These are phyloP conservation scores for Albophoma yamanashiensis DNA, from an alignment of 2,329 filamentous ascomycete genomes.

Conservation along the genomic window DNA sequence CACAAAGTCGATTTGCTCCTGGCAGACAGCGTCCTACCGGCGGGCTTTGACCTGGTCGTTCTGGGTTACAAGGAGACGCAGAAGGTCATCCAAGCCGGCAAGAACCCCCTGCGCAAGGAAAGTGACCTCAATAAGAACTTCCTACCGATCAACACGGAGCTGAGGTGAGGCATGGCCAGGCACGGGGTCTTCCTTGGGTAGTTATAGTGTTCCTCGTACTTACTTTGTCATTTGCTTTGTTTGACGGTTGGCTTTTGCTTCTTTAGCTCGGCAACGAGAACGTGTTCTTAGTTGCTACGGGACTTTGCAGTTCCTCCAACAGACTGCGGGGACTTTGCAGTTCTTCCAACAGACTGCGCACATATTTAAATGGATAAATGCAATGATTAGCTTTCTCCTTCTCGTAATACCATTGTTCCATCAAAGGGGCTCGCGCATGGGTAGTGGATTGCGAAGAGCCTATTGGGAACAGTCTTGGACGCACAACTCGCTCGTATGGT, in stretches of 20 bases:
- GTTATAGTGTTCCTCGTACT: too few species aligned
- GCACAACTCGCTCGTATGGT: too few species aligned
- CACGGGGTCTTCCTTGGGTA: too few species aligned
- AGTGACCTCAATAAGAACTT: too few species aligned
- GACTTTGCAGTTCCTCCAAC: neutral
- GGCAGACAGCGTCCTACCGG: slow-evolving; percentile 31
- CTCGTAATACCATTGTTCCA: neutral
- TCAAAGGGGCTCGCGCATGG: neutral
- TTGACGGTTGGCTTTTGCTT: neutral
- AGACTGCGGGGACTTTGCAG: neutral
- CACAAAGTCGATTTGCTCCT: slow-evolving; percentile 42
- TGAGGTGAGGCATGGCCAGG: neutral
- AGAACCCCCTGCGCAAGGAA: slow-evolving; percentile 39
- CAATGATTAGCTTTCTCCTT: neutral
- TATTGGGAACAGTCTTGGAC: too few species aligned
- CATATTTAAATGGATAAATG: neutral
- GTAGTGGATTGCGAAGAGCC: neutral
- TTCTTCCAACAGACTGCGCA: neutral
- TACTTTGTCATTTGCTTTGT: neutral
- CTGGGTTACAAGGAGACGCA: slow-evolving; percentile 39
- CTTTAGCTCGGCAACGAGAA: neutral
- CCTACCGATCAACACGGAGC: slow-evolving; percentile 27
- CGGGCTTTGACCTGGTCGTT: slow-evolving; percentile 37
- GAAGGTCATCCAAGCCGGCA: slow-evolving; percentile 27
- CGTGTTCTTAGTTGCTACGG: neutral